Base-by-base conservation (phyloP, 257 asterid species). In the Paraleonurus japonicus region DNA sequence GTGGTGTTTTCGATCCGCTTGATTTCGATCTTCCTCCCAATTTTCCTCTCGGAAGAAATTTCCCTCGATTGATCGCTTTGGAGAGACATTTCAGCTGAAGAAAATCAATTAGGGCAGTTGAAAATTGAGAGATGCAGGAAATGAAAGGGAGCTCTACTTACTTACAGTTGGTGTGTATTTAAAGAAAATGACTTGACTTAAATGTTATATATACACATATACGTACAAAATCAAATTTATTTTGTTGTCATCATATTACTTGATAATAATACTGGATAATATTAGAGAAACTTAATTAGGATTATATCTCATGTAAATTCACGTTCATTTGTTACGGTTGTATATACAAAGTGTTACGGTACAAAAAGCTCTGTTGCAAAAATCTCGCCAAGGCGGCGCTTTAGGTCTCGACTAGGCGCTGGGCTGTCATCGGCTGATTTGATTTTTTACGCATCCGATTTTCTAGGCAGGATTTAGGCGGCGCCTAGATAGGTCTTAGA, bases 1-100 rank as follows among this genome's bases (percentile, higher is more conserved):
- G 96, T 92, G 12, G 95, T 89, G 85, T 89, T 92, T 65, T 92
- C 96, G 84, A 92, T 92, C 85, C 96, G 81, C 78, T 89, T 91
- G 88, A 91, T 91, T 81, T 89, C 93, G 82, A 89, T 89, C 77
- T 92, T 92, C 7, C 97, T 96, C 19, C 96, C 93, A n/a, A 69
- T 72, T 78, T 81, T 89, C 81, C 82, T 82, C 73, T 82, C 82
- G 2, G 86, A 79, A 10, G 96, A 87, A 65, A 81, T 78, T 78
- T 89, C 97, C 65, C 84, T 73, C 33, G 90, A 79, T 77, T 70
- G 84, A 68, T 84, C 92, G 68, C 88, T 85, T 68, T 74, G 89
- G 69, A 75, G 75, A 12, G 81, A 86, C 96, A 92, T 87, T 10
- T 26, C 59, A 66, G 47, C 76, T 47, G 65, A 64, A 30, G 61